Base-by-base conservation (phyloP, 2,329 filamentous ascomycete species). In the Sporothrix pseudoabietina region DNA sequence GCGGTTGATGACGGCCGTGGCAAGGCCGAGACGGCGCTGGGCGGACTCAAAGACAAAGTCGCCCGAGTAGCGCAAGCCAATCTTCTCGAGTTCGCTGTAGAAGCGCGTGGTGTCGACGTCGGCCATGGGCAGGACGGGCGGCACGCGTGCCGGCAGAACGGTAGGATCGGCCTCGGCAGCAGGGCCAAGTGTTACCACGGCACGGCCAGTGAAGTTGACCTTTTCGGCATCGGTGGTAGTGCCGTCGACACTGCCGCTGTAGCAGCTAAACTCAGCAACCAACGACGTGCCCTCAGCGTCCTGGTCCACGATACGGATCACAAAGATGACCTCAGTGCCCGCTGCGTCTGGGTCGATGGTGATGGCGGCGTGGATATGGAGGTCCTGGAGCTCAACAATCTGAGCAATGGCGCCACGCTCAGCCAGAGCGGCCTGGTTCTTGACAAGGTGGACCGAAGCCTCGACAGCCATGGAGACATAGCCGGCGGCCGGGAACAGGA, bases 401-500 rank as follows among this genome's bases (percentile, higher is more conserved):
- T 74, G 71, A 26, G 54, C 73, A 9, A 44, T 22, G 8, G 14
- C 30, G 26, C 47, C 66, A n/a, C 26, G 54, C 19, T 39, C 41
- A 12, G 39, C 32, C n/a, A 26, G 44, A 22, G 30, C 52, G n/a
- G 12, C 55, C 54, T 72, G 68, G n/a, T 65, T 69, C 55, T 57
- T 70, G 7, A 78, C 76, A 0, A 75, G 73, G 72, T 82, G 80
- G 3, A 73, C 71, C 0, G 78, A 76, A 0, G 80, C 81, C 75
- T 82, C 80, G 16, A 80, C 74, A 49, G 77, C 79, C 81, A 86
- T 83, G 54, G 82, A 82, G 8, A 84, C 77, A 55, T 81, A 82
- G 30, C 83, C 84, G 0, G 82, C 79, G 30, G 82, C 80, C 26
- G 86, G 84, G 75, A 84, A 86, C 71, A 85, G 82, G 69, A 82